Evolutionary conservation across 345 rosid species (phyloP).

Genomic region (Eucalyptus marginata): DNA sequence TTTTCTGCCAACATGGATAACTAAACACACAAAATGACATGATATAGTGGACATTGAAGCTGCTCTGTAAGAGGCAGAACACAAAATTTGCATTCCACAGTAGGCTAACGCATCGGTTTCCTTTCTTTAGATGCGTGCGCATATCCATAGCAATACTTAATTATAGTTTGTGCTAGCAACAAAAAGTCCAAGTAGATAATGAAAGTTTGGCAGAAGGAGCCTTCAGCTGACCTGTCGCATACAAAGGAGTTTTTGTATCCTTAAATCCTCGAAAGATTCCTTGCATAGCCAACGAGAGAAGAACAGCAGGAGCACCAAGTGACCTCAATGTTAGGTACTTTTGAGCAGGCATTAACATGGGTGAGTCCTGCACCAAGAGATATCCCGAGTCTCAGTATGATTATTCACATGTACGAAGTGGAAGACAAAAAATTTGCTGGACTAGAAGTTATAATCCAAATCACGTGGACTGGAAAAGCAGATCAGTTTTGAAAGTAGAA

Average conservation of each 20-base stretch:
- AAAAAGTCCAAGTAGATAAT: neutral
- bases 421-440: neutral
- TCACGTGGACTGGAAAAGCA: neutral
- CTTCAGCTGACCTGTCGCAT: conserved; percentile 11
- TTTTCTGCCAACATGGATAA: neutral
- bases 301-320: conserved; percentile 52
- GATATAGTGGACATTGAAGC: neutral
- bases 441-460: neutral
- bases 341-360: conserved; percentile 38
- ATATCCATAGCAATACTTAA: neutral
- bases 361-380: conserved; percentile 37
- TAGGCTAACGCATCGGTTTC: neutral
- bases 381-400: neutral
- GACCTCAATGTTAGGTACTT: conserved; percentile 46
- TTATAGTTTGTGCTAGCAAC: neutral
- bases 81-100: neutral
- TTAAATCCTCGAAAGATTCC: conserved; percentile 58
- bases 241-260: conserved; percentile 49
- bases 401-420: neutral
- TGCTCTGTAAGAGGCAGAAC: neutral
- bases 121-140: neutral
- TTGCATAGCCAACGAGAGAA: conserved; percentile 50
- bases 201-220: neutral
- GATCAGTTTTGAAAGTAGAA: neutral
- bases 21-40: neutral